A percentile compares a stretch with the other conserved stretches of the same genome.
Evolutionary conservation across 2,329 filamentous ascomycete species (phyloP).

Genomic region (Piedraia hortae): DNA sequence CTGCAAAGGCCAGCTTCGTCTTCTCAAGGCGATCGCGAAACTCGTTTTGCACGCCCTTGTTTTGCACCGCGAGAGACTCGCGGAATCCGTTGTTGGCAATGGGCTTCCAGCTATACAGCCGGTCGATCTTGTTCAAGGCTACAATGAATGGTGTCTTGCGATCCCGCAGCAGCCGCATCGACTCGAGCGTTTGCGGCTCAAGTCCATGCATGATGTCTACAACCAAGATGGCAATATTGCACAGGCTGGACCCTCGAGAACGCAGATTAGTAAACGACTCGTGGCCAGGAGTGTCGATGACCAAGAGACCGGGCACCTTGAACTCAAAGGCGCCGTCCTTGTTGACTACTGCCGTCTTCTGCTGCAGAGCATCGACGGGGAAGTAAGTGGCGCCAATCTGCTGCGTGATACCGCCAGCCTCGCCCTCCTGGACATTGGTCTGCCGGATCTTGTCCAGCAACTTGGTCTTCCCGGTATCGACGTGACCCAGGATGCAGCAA

Average conservation of each 20-base stretch:
- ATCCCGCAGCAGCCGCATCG: slow-evolving; percentile 78
- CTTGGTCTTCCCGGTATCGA: slow-evolving; percentile 99
- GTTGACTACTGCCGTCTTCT: slow-evolving; percentile 88
- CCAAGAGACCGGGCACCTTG: slow-evolving; percentile 85
- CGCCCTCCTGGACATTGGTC: slow-evolving; percentile 94
- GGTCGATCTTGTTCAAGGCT: slow-evolving; percentile 97
- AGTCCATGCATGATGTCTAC: slow-evolving; percentile 99
- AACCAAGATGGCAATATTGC: slow-evolving; percentile 96
- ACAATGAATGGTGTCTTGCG: slow-evolving; percentile 95
- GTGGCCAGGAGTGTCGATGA: slow-evolving; percentile 98
- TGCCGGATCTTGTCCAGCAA: slow-evolving; percentile 93
- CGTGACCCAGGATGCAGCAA: slow-evolving; percentile 98
- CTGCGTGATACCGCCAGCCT: slow-evolving; percentile 97
- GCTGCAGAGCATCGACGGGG: slow-evolving; percentile 70
- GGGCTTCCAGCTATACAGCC: slow-evolving; percentile 96
- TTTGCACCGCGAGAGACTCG: slow-evolving; percentile 71
- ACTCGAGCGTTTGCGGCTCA: slow-evolving; percentile 89
- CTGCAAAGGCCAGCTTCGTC: slow-evolving; percentile 79
- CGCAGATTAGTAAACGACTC: slow-evolving; percentile 98
- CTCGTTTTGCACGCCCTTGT: slow-evolving; percentile 77
- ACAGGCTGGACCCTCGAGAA: slow-evolving; percentile 87
- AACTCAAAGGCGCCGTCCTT: slow-evolving; percentile 72
- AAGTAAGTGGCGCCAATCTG: slow-evolving; percentile 99
- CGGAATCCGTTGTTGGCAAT: slow-evolving; percentile 97
- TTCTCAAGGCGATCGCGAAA: slow-evolving; percentile 72